phyloP scores from a whole-genome alignment of 768 basidiomycete species.

The Saitozyma podzolica region DNA sequence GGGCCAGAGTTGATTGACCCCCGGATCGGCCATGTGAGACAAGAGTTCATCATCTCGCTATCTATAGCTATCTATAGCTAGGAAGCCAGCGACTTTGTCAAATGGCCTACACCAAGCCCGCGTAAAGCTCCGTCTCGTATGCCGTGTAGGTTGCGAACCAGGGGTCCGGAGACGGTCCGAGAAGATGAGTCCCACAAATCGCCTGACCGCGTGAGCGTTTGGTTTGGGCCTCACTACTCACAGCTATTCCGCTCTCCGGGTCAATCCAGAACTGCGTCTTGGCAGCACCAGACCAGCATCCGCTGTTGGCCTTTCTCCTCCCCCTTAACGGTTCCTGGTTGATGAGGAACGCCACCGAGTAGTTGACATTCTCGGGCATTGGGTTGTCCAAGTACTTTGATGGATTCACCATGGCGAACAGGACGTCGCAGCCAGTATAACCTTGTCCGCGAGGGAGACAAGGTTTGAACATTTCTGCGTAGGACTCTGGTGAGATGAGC shows the following conservation, averaged over 20 bases:
- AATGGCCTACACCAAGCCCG: neutral
- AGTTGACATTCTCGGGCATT: conserved; percentile 9
- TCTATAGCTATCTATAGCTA: too few relatives aligned
- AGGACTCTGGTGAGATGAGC: conserved; percentile 27
- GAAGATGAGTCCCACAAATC: conserved; percentile 11
- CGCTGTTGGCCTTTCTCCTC: conserved; percentile 33
- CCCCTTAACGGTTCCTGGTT: conserved; percentile 22
- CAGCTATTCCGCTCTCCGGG: conserved; percentile 30
- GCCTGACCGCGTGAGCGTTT: conserved; percentile 6
- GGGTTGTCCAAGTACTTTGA: conserved; percentile 15
- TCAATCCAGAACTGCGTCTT: conserved; percentile 40
- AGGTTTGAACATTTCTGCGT: conserved; percentile 29
- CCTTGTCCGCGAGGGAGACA: conserved; percentile 11
- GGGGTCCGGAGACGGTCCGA: neutral
- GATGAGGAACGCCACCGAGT: conserved; percentile 30
- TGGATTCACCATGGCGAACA: conserved; percentile 3
- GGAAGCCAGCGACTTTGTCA: too few relatives aligned
- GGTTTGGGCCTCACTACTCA: neutral
- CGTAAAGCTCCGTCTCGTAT: conserved; percentile 5
- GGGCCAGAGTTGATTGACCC: too few relatives aligned
- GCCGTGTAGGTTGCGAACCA: conserved; percentile 3
- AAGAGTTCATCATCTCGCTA: too few relatives aligned
- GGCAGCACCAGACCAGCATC: conserved; percentile 34
- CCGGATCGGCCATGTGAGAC: too few relatives aligned
- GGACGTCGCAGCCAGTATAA: conserved; percentile 9